Evolutionary conservation across 2,329 filamentous ascomycete genomes (phyloP), one percentile per base, ranked within the genome.

Genomic region (Aspergillus sp.): DNA sequence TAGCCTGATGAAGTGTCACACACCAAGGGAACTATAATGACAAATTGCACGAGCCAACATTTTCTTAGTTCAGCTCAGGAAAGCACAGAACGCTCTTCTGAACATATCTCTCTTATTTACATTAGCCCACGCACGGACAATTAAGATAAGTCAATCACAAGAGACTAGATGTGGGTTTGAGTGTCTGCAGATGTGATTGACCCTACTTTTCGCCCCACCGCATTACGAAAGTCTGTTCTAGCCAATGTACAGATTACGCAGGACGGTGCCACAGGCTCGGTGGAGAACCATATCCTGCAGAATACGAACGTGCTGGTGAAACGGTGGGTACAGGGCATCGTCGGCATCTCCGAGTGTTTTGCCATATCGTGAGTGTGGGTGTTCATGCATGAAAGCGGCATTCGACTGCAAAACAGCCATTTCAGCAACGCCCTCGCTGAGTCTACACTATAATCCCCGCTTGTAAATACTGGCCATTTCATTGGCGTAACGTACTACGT

Each of bases 201-300:
- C 30, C 30, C 30, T 32, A 32, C 30, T 38, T 38, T 9, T 3
- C 19, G 10, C 7, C 35, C 19, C 12, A 38, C 19, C 35, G 1
- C 35, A 38, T 32, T 32, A 5, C 8, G 29, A 32, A 32, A 32
- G 29, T 8, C 29, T 32, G 29, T 32, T 32, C 8, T 32, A 8
- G 12, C 35, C 19, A 28, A 29, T 41, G 19, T 10, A 41, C 27
- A 41, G 27, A 50, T 41, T 47, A 36, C 32, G 46, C 49, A 19
- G 51, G 49, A 33, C 51, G 49, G 44, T 42, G 32, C 7, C 43
- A 46, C 32, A 51, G 51, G 29, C 7, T 51, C 27, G 42, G 36
- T 5, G 49, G 51, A 32, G 51, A 53, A 26, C 39, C 48, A 4
- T 45, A 29, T 19, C 49, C 49, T 6, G 48, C 43, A 9, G 49